These are phyloP conservation scores for Multifurca ochricompacta DNA, from an alignment of 768 basidiomycete genomes.

Conservation along the genomic window DNA sequence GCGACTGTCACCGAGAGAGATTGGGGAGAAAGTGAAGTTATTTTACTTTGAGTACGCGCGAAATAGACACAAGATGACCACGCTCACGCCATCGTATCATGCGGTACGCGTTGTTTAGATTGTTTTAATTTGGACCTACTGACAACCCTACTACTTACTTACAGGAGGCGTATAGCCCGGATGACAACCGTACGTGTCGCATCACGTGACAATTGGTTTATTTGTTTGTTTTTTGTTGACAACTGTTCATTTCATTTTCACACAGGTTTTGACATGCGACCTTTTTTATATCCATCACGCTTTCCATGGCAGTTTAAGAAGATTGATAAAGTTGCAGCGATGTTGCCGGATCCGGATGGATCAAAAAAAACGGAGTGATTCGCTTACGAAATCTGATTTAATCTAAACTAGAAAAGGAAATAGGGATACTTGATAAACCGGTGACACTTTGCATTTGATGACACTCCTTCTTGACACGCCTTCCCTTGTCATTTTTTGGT, in stretches of 20 bases:
- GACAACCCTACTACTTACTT: background rate
- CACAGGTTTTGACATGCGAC: constrained; percentile 87
- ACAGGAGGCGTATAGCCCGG: constrained; percentile 93
- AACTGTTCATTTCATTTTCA: too few species aligned
- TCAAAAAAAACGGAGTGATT: constrained; percentile 20
- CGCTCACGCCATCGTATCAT: constrained; percentile 87
- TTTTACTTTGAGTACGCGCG: constrained; percentile 97
- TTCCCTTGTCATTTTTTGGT: too few species aligned
- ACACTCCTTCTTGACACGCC: background rate
- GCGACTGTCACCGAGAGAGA: constrained; percentile 73
- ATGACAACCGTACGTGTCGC: constrained; percentile 90
- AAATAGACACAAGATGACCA: constrained; percentile 99
- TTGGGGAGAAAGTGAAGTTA: constrained; percentile 93
- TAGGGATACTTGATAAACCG: too few species aligned
- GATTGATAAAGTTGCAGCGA: constrained; percentile 81
- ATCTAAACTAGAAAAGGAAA: too few species aligned
- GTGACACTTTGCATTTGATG: too few species aligned
- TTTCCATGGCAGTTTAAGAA: constrained; percentile 97
- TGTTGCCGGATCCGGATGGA: constrained; percentile 63
- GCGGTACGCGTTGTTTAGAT: constrained; percentile 50
- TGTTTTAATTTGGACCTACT: background rate
- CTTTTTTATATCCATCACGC: constrained; percentile 90
- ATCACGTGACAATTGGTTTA: too few species aligned
- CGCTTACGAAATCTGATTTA: too few species aligned
- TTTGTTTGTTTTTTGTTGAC: too few species aligned